phyloP scores from a whole-genome alignment of 768 basidiomycete species.

The Tulasnella sp. region DNA sequence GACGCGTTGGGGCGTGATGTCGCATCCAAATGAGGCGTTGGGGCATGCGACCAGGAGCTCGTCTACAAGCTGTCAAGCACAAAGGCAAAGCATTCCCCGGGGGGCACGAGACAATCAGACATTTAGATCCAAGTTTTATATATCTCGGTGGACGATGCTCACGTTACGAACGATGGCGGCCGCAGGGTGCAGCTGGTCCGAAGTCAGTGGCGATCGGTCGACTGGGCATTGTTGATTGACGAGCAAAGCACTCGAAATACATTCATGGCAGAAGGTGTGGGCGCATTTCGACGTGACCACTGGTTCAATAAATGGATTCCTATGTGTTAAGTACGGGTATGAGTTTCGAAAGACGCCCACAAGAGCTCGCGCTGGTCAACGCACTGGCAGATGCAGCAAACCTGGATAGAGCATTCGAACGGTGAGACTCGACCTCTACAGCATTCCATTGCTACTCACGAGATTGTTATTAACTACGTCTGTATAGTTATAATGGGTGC shows the following conservation, averaged over 20 bases:
- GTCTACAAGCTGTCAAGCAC: constrained; percentile 54
- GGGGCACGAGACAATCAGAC: neutral
- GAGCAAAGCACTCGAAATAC: constrained; percentile 57
- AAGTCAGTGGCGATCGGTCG: constrained; percentile 55
- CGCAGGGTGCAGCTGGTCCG: constrained; percentile 53
- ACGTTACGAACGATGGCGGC: constrained; percentile 68
- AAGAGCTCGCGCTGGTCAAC: constrained; percentile 12
- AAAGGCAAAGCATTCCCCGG: neutral
- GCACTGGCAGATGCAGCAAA: constrained; percentile 70
- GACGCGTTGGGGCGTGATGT: constrained; percentile 54
- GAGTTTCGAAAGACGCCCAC: neutral
- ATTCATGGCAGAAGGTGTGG: constrained; percentile 81
- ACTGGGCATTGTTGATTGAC: constrained; percentile 71
- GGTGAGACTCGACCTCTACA: constrained; percentile 2
- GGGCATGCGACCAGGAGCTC: constrained; percentile 68
- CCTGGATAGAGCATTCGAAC: constrained; percentile 31
- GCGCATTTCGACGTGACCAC: constrained; percentile 60
- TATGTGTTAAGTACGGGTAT: constrained; percentile 22
- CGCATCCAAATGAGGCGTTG: constrained; percentile 47
- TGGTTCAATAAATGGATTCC: constrained; percentile 66
- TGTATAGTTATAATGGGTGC: constrained; percentile 42
- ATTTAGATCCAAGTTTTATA: neutral
- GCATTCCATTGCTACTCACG: constrained; percentile 31
- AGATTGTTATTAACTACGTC: constrained; percentile 55
- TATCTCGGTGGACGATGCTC: constrained; percentile 24